phyloP scores from a whole-genome alignment of 129 eudicot genomes.

The Chrysanthemum seticuspe region DNA sequence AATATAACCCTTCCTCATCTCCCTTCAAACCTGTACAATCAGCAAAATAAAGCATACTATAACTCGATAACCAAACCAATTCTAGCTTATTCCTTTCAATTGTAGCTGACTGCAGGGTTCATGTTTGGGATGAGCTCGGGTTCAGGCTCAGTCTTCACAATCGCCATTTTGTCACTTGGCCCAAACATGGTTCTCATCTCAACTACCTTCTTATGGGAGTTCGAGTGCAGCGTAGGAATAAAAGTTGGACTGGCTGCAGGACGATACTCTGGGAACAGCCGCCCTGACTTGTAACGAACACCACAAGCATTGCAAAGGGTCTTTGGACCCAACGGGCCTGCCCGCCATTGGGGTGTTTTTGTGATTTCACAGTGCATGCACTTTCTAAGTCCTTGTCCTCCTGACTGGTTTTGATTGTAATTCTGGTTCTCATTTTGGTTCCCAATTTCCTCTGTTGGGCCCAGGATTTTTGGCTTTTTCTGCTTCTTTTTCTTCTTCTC shows the following conservation, averaged over 20 bases:
- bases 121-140: conserved; percentile 36
- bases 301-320: conserved; percentile 97
- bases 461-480: conserved; percentile 37
- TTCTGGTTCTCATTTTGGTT: conserved; percentile 21
- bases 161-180: conserved; percentile 20
- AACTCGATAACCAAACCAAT: conserved; percentile 22
- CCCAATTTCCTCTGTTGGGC: conserved; percentile 22
- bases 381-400: conserved; percentile 60
- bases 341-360: conserved; percentile 98
- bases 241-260: conserved; percentile 98
- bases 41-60: conserved; percentile 31
- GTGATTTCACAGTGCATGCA: conserved; percentile 97
- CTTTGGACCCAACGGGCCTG: conserved; percentile 97
- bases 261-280: conserved; percentile 92
- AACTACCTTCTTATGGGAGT: conserved; percentile 91
- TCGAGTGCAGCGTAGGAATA: conserved; percentile 81
- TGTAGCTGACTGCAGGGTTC: conserved; percentile 23
- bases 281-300: conserved; percentile 92
- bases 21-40: conserved; percentile 31
- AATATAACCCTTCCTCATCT: conserved; percentile 24
- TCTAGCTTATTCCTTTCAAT: conserved; percentile 21
- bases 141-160: conserved; percentile 8
- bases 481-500: conserved; percentile 63
- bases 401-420: conserved; percentile 27
- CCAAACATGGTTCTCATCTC: conserved; percentile 77